Conservation (phyloP, 2,329 filamentous ascomycete genomes). For the Nannizziopsis barbatae region DNA sequence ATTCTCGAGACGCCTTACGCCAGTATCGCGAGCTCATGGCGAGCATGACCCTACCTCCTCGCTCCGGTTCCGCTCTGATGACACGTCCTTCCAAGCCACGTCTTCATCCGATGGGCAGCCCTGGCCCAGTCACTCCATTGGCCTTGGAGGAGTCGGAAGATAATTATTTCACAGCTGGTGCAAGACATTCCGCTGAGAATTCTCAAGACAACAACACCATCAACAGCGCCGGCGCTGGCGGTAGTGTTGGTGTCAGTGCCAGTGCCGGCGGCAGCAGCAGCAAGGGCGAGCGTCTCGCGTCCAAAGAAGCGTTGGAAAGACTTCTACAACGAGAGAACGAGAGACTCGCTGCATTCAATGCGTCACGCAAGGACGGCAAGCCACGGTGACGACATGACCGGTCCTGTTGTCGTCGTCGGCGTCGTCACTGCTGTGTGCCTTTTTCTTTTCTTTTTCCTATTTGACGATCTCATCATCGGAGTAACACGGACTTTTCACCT, state of each 20-base stretch:
- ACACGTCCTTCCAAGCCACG: conserved; percentile 35
- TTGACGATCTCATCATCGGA: no score
- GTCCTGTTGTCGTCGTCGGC: no score
- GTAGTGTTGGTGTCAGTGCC: no score
- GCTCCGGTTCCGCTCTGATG: conserved; percentile 20
- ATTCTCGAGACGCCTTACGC: conserved; percentile 29
- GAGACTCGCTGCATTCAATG: conserved; percentile 20
- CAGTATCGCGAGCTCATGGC: conserved; percentile 37
- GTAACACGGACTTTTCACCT: no score
- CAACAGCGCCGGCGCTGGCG: not conserved
- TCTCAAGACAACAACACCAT: not conserved
- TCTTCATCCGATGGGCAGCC: conserved; percentile 36
- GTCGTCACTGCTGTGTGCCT: not conserved
- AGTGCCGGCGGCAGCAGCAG: not conserved
- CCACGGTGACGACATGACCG: conserved; percentile 18
- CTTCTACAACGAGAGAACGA: conserved; percentile 28
- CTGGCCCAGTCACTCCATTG: conserved; percentile 38
- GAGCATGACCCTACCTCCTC: conserved; percentile 24
- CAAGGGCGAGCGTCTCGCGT: conserved; percentile 13
- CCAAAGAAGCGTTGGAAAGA: conserved; percentile 26
- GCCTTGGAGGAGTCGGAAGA: conserved; percentile 28
- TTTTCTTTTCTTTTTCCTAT: conserved; percentile 1
- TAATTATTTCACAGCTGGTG: conserved; percentile 31
- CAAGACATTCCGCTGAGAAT: not conserved
- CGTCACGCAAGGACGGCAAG: conserved; percentile 21